phyloP scores from a whole-genome alignment of 2,329 filamentous ascomycete species.

The Nigrograna mackinnonii region DNA sequence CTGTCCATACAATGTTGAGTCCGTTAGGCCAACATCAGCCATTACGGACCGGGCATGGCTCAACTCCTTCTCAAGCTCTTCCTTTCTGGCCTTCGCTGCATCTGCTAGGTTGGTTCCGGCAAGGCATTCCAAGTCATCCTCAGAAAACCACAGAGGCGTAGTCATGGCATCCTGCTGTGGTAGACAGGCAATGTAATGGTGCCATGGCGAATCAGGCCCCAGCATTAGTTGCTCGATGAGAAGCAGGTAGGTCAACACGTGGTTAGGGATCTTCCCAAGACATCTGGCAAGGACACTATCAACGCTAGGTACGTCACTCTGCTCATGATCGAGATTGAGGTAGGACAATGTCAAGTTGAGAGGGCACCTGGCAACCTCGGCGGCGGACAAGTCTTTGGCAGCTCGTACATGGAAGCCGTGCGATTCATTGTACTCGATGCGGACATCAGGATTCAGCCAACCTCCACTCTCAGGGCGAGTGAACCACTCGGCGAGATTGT shows the following conservation, averaged over 20 bases:
- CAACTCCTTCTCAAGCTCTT: constrained; percentile 26
- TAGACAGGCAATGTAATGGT: constrained; percentile 39
- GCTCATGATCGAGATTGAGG: constrained; percentile 36
- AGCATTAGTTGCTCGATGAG: constrained; percentile 36
- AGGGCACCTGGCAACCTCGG: constrained; percentile 33
- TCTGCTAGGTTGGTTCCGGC: constrained; percentile 37
- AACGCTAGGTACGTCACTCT: constrained; percentile 25
- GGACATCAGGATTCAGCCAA: constrained; percentile 30
- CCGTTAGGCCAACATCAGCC: constrained; percentile 2
- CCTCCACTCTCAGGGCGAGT: constrained; percentile 28
- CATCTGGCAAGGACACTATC: constrained; percentile 26
- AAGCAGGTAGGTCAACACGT: constrained; percentile 38
- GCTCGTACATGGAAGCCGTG: constrained; percentile 37
- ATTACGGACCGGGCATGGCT: constrained; percentile 10
- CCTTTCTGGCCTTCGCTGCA: constrained; percentile 24
- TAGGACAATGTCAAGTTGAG: constrained; percentile 36
- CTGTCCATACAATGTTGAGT: not conserved
- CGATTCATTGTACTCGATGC: constrained; percentile 26
- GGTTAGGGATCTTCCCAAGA: constrained; percentile 29
- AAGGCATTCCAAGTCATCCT: constrained; percentile 37
- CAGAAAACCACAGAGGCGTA: constrained; percentile 42
- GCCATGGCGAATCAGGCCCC: constrained; percentile 33
- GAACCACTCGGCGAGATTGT: constrained; percentile 34
- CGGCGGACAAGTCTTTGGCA: constrained; percentile 17
- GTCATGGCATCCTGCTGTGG: constrained; percentile 33